Evolutionary conservation across 2,329 filamentous ascomycete genomes (phyloP).

Genomic region (Aspergillus puulaauensis): DNA sequence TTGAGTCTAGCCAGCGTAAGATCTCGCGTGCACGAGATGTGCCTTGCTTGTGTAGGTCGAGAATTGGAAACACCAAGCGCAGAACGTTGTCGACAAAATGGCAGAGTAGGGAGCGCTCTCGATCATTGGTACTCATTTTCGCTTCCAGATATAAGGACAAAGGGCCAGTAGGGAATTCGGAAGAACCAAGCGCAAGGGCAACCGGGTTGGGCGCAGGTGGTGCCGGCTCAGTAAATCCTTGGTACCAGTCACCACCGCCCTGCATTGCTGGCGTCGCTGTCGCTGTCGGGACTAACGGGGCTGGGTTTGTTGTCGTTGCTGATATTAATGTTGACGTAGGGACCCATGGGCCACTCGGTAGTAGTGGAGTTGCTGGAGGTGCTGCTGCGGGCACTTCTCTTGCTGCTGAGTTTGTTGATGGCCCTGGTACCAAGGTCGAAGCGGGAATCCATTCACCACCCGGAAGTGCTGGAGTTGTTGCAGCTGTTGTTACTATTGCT

Average conservation of each 20-base stretch:
- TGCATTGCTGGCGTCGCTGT: background rate
- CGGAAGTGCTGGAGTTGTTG: no score
- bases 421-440: no score
- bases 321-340: background rate
- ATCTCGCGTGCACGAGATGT: conserved; percentile 77
- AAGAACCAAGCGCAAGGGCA: background rate
- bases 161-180: background rate
- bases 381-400: no score
- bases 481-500: no score
- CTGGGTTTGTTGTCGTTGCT: background rate
- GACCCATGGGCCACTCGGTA: conserved; percentile 39
- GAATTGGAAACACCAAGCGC: conserved; percentile 65
- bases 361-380: no score
- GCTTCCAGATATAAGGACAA: conserved; percentile 3
- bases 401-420: no score
- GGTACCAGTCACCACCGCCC: conserved; percentile 2
- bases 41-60: conserved; percentile 84
- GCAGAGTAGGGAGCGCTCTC: conserved; percentile 59
- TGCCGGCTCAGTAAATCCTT: conserved; percentile 2
- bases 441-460: no score
- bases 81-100: conserved; percentile 88
- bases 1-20: conserved; percentile 69
- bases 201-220: background rate
- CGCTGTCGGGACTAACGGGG: background rate
- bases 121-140: conserved; percentile 57